Evolutionary conservation across 2,329 filamentous ascomycete species (phyloP), one percentile per base, ranked within the genome.

Genomic region (Neofusicoccum cordaticola): DNA sequence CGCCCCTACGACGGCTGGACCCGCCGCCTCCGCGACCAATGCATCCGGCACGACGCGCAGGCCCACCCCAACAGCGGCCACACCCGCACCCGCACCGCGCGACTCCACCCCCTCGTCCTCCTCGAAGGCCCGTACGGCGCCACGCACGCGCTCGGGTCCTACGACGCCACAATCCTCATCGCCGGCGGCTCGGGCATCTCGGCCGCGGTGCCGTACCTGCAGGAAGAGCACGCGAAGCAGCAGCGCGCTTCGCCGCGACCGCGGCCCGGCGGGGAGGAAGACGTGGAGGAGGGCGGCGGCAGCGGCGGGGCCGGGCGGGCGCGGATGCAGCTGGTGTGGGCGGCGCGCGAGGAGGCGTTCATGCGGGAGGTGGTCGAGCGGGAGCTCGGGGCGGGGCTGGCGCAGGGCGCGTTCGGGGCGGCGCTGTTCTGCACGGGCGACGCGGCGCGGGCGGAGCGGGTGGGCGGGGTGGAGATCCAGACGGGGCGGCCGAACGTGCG

Each of bases 1-100:
- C 79, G 83, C 0, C 83, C 83, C 0, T 84, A 81, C 68, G 74
- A 81, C 58, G 82, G 83, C 58, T 84, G 82, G 75, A 85, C 83
- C 2, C 77, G 74, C 6, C 75, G 79, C 13, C 76, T 85, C 13
- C 75, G 75, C 48, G 69, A 75, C 39, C 69, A 75, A 63, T 81
- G 73, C 60, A 68, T 73, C 47, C 27, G 27, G 66, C 63, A 6
- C 11, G 15, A 44, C 13, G 15, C 13, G 15, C 53, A 42, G 5
- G 17, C 19, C 52, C 27, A 31, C 19, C 13, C 53, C 22, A 44
- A 12, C 34, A 39, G 15, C 35, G 51, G 1, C 35, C 12, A 5
- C 39, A 31, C 27, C 27, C 27, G 27, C 27, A 31, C 27, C 27
- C 27, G 27, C 27, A 31, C 27, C 27, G 27, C 27, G 4, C 27